Evolutionary conservation across 1,139 yeast species (phyloP), one percentile per base, ranked within the genome.

Genomic region (Lodderomyces orthopsilosis): DNA sequence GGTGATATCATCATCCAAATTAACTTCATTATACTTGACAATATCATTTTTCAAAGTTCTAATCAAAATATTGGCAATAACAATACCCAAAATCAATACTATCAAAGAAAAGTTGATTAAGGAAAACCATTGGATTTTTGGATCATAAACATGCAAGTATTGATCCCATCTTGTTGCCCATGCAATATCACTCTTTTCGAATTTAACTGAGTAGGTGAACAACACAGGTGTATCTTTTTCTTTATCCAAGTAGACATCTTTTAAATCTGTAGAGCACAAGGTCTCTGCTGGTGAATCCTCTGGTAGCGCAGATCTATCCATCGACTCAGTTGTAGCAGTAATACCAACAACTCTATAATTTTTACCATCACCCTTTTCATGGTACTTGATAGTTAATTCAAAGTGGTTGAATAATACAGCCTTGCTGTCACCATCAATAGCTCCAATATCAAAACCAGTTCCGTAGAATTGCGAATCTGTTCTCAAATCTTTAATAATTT

Each of bases 161-260:
- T 89, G 88, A 63, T 93, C 98, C 99, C 99, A 93, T 69, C 99
- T 83, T 1, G 98, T 93, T 26, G 98, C 98, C 98, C 98, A 93
- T 9, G 84, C 81, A 12, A 94, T 87, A 12, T 68, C 70, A 13
- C 95, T 85, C 46, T 77, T 76, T 24, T 68, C 63, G 75, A 93
- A 93, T 10, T 58, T 57, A 18, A 85, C 79, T 3, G 83, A 61
- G 54, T 73, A 73, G 9, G 77, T 66, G 54, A 60, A 73, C 41
- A 54, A 39, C 3, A 72, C 76, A 5, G 54, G 53, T 7, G 68
- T 60, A 18, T 63, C 68, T 17, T 50, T 45, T n/a, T 62, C 65
- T 42, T 59, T 62, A 32, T 46, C 53, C 51, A 73, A 67, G n/a
- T 45, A 43, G 23, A 73, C 61, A 35, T 59, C 59, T 13, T 52